These are phyloP conservation scores for Pleurotus salmoneostramineus DNA, from an alignment of 768 basidiomycete genomes.

Conservation along the genomic window DNA sequence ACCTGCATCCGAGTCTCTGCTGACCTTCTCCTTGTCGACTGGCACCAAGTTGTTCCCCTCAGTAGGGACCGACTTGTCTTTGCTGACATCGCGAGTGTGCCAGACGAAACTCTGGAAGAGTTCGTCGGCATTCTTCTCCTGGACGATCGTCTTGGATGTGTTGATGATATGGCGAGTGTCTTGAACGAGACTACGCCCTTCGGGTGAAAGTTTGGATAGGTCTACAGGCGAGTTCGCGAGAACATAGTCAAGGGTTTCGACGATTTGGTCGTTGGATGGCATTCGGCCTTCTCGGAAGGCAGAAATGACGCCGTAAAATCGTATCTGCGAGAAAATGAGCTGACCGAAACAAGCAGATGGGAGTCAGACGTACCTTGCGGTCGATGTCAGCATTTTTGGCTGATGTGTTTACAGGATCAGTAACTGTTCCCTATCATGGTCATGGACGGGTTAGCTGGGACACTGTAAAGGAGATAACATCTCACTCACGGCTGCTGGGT, in stretches of 20 bases:
- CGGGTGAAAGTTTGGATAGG: conserved; percentile 61
- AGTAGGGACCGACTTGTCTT: not conserved
- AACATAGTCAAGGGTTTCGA: conserved; percentile 64
- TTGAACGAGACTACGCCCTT: conserved; percentile 70
- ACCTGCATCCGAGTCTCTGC: conserved; percentile 64
- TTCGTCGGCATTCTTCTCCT: conserved; percentile 85
- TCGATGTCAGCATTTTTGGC: conserved; percentile 71
- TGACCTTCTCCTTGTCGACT: conserved; percentile 46
- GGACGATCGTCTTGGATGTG: conserved; percentile 64
- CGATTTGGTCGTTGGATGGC: conserved; percentile 78
- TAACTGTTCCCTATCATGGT: conserved; percentile 43
- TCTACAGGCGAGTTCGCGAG: conserved; percentile 55
- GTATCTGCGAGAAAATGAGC: conserved; percentile 36
- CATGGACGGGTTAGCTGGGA: not conserved
- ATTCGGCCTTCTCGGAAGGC: conserved; percentile 77
- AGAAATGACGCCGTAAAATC: conserved; percentile 74
- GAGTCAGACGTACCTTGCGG: conserved; percentile 49
- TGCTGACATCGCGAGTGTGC: conserved; percentile 64
- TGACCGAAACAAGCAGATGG: not conserved
- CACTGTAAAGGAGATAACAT: not conserved
- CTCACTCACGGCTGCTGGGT: conserved; percentile 32
- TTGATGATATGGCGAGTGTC: conserved; percentile 76
- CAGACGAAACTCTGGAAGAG: conserved; percentile 88
- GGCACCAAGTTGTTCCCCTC: conserved; percentile 23
- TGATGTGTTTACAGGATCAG: conserved; percentile 55